Evolutionary conservation across 177 flowering plant genomes (phyloP), one percentile per base, ranked within the genome.

Genomic region (Vitis hybrid): DNA sequence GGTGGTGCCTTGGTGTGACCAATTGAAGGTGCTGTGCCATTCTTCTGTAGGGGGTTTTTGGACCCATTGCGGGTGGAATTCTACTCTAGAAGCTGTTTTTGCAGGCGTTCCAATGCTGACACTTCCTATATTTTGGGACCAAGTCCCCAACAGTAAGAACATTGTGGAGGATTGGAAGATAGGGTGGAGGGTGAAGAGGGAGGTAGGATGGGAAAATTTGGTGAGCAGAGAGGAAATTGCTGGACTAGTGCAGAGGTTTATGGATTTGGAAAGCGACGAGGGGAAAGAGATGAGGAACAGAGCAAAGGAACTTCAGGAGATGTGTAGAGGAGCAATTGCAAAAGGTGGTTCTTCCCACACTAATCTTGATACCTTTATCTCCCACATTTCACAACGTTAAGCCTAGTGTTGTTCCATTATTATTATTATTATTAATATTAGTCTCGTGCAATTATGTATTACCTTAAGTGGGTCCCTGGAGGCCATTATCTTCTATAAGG

Each of bases 141-240:
- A 79, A 22, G 1, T 65, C 2, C 22, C 72, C 0, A 79, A 81
- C 50, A 67, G 73, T 18, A 78, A 74, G 70, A 10, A 18, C 18
- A 70, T 79, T 5, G 78, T 72, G 53, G 80, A 78, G 22, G 82
- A 79, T n/a, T 81, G 84, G 84, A 62, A 68, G 62, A 66, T 66
- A 8, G 82, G 84, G 2, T 65, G 62, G 72, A 76, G 78, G 33
- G 68, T 75, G 60, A 73, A 58, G 75, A 57, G 15, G 11, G 68
- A 52, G 10, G 10, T 19, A 20, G 72, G 62, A 12, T 49, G 39
- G 16, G 48, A 64, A 2, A 26, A 51, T 11, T 22, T 73, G 74
- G 74, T 68, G 10, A 52, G 6, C 5, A 59, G 77, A 51, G 74
- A 76, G n/a, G 78, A 78, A 16, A 70, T 82, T 45, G 72, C 71